Base-by-base conservation (phyloP, 371 early-diverging fungal species). In the Actinomortierella ambigua region DNA sequence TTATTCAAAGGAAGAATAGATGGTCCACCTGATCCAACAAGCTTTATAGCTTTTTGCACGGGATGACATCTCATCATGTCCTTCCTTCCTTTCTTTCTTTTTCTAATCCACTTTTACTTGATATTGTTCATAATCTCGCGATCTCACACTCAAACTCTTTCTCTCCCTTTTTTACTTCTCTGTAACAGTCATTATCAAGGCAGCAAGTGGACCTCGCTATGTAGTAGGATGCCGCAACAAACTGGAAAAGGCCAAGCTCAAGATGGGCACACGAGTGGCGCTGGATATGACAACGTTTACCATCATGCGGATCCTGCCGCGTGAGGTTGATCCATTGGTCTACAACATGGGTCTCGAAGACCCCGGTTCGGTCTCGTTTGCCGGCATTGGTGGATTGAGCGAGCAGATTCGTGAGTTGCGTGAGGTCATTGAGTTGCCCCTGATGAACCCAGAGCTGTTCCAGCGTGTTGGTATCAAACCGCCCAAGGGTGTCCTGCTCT, bases 271-370 rank as follows among this genome's bases (percentile, higher is more conserved):
- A 53, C 93, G 99, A 49, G 99, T 99, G 11, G 93, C 99, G 14
- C 85, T 99, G 53, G 99, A 99, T 80, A 99, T 99, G 92, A 99
- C 99, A 20, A 99, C 99, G 3, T 85, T 99, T 53, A 99, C 99
- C 17, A 99, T 99, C 63, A 99, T 99, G 99, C 89, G 97, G 46
- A 90, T 96, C 70, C 85, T 99, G 48, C 99, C 99, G 27, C 87
- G 99, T 49, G 99, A 99, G 77, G 99, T 99, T 7, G 99, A 99
- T 82, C 99, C 99, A 26, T 85, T 97, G 61, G 99, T 99, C 49
- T 98, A 98, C 84, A 98, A 95, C 80, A 99, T 99, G 99, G 92
- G 95, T 18, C 90, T 92, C 61, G 99, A 98, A 79, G 97, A 98
- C 76, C 99, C 99, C 23, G 98, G 98, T 41, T 81, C 92, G 57